Percentiles rank a stretch among this genome's conserved stretches.
Evolutionary conservation across 352 stramenopile species (phyloP).

Genomic region (Pythium aquatile): DNA sequence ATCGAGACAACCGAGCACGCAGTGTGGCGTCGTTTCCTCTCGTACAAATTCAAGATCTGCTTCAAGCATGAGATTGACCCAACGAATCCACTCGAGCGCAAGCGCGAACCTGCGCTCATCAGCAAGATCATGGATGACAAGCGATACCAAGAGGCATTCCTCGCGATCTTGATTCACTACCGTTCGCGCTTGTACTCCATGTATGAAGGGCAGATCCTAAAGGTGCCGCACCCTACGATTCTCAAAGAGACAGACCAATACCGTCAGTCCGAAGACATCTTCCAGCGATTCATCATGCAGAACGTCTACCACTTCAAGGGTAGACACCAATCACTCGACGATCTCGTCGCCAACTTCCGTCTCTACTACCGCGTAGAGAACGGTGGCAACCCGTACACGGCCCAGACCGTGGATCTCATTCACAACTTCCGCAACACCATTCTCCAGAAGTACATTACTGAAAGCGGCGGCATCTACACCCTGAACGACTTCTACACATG

Average conservation of each 20-base stretch:
- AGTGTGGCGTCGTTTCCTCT: slow-evolving; percentile 1
- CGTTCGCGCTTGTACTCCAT: neutral
- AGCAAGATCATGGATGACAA: neutral
- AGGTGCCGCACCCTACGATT: slow-evolving; percentile 1
- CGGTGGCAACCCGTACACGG: too few species aligned
- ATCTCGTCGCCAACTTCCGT: too few species aligned
- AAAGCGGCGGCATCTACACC: too few species aligned
- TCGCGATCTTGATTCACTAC: slow-evolving; percentile 1
- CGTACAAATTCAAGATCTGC: neutral
- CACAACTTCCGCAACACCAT: too few species aligned
- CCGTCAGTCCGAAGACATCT: neutral
- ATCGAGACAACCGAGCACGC: neutral
- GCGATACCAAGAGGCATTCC: neutral
- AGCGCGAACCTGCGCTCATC: neutral
- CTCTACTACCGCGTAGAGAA: too few species aligned
- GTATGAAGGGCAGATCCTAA: neutral
- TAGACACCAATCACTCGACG: neutral
- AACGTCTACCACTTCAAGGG: slow-evolving; percentile 1
- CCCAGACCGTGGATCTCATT: too few species aligned
- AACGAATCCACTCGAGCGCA: neutral
- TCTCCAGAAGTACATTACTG: too few species aligned
- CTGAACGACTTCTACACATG: too few species aligned
- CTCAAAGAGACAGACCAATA: neutral
- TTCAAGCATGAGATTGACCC: too few species aligned
- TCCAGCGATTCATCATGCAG: neutral